Conservation (phyloP, 768 basidiomycete species). For the Kwoniella pini region DNA sequence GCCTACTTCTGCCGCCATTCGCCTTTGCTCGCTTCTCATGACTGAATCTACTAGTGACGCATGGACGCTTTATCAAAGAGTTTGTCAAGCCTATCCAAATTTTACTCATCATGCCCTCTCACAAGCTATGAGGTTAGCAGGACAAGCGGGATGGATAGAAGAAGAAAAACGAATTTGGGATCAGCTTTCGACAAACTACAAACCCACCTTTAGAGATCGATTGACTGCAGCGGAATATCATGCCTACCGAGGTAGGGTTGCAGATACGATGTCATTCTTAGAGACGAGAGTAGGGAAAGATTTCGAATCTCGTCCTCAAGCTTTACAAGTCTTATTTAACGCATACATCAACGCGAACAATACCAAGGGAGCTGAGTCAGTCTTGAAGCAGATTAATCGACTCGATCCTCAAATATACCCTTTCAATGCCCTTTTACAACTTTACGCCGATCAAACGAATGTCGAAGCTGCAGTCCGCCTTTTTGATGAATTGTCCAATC, state of each 20-base stretch:
- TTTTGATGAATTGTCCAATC: constrained; percentile 48
- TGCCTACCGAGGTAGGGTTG: constrained; percentile 9
- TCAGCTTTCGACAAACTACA: constrained; percentile 7
- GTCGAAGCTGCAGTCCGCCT: constrained; percentile 28
- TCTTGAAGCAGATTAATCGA: constrained; percentile 19
- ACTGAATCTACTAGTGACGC: constrained; percentile 2
- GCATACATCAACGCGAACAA: constrained; percentile 35
- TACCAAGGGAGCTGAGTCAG: constrained; percentile 16
- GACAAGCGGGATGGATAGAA: constrained; percentile 5
- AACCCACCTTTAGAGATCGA: constrained; percentile 10
- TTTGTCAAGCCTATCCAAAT: not conserved
- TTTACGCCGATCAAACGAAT: constrained; percentile 32
- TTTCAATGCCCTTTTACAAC: constrained; percentile 35
- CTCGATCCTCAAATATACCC: constrained; percentile 17
- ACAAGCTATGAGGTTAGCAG: constrained; percentile 14
- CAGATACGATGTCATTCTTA: not conserved
- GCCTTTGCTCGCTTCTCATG: constrained; percentile 1
- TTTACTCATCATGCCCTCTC: constrained; percentile 13
- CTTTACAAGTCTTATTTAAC: constrained; percentile 22
- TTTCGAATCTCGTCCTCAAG: not conserved
- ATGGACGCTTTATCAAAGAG: constrained; percentile 10
- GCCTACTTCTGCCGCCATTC: constrained; percentile 5
- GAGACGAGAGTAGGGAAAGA: constrained; percentile 1
- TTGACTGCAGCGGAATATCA: not conserved
- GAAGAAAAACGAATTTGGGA: constrained; percentile 17